Conservation (phyloP, 306 rosid genomes). For the Hippophae tibetana region DNA sequence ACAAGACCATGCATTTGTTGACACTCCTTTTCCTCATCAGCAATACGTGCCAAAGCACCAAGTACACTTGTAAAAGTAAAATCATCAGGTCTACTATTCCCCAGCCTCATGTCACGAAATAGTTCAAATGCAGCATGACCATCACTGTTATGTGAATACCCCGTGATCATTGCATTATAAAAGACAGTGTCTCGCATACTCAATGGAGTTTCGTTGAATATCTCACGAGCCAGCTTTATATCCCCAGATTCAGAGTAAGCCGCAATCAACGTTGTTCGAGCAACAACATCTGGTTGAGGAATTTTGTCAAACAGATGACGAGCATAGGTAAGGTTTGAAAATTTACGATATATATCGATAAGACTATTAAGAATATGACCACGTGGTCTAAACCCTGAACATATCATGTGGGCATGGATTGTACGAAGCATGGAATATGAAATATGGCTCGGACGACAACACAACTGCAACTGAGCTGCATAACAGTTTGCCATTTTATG, state of each 20-base stretch:
- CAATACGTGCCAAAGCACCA: constrained; percentile 9
- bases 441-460: constrained; percentile 13
- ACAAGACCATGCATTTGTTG: constrained; percentile 17
- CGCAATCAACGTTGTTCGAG: constrained; percentile 8
- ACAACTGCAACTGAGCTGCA: constrained; percentile 27
- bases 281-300: constrained; percentile 9
- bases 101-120: constrained; percentile 12
- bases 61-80: constrained; percentile 17
- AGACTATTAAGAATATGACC: constrained; percentile 51
- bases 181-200: constrained; percentile 16
- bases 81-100: constrained; percentile 10
- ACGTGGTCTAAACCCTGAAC: constrained; percentile 43
- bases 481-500: constrained; percentile 34
- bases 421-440: constrained; percentile 32
- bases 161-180: constrained; percentile 19
- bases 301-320: constrained; percentile 37
- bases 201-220: constrained; percentile 17
- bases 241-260: constrained; percentile 12
- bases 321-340: constrained; percentile 38
- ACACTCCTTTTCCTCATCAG: constrained; percentile 12
- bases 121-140: constrained; percentile 14
- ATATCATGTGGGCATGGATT: constrained; percentile 43
- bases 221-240: constrained; percentile 10
- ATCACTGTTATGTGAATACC: constrained; percentile 15
- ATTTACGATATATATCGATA: constrained; percentile 37